Evolutionary conservation across 805 yeast genomes (phyloP), one percentile per base, ranked within the genome.

Genomic region (Millerago galiae): DNA sequence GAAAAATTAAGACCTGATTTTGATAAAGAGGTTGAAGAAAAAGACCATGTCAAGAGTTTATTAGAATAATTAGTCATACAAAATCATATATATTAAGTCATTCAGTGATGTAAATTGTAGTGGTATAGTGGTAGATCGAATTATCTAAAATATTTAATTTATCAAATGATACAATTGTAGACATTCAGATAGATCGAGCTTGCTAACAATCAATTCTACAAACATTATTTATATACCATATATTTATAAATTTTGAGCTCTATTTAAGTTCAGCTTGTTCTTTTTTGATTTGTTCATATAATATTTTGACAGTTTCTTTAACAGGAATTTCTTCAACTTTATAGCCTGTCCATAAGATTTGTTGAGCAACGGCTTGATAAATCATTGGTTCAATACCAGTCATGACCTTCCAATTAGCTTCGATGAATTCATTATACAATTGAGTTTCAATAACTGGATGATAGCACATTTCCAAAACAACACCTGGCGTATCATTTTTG

Each of bases 341-440:
- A n/a, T 40, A 40, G 4, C 57, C 57, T 10, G 57, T 54, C 59
- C 57, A 54, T 9, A 54, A 34, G 1, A 48, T 46, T 24, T 54
- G 57, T 31, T 54, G 59, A 8, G 56, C 59, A 26, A 54, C 41
- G 17, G 57, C 57, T 24, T 53, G 57, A 38, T 54, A 50, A 10
- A 54, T 54, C 59, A 54, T 54, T 8, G 59, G 56, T 40, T 54
- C 59, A 13, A 53, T 54, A 33, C 59, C 59, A 14, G 47, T 46
- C 32, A 54, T 48, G 33, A 54, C 59, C 25, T 48, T 48, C 59
- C 59, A 54, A 7, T 45, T 33, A 5, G 45, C 17, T 8, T 35
- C 21, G 1, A 14, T 24, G 25, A 52, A 54, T 6, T 53, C 56
- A 7, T 46, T 12, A 34, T 42, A 51, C 3, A 54, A 43, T 5